A percentile compares a stretch with the other conserved stretches of the same genome.
phyloP scores from a whole-genome alignment of 148 eudicot species.

The Rhododendron ferrugineum region DNA sequence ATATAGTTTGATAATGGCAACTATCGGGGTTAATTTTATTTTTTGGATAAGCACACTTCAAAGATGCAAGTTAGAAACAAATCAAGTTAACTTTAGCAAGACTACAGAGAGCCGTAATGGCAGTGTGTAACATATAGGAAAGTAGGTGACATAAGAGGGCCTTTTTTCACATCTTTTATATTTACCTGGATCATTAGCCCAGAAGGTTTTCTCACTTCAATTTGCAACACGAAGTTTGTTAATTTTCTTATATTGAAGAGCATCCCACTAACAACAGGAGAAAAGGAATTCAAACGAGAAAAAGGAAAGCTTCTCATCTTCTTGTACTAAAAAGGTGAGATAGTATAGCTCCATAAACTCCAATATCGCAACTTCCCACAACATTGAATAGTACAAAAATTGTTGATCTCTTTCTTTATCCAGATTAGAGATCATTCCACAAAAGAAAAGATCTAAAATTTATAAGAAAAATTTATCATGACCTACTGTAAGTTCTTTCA shows the following conservation, averaged over 20 bases:
- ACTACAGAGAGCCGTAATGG: not conserved
- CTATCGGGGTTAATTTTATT: not conserved
- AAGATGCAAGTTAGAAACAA: not conserved
- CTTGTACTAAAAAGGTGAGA: not conserved
- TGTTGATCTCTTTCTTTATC: not conserved
- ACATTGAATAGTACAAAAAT: not conserved
- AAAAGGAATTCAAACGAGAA: not conserved
- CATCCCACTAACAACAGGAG: no score
- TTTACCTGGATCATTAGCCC: not conserved
- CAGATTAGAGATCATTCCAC: conserved; percentile 7
- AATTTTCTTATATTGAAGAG: not conserved
- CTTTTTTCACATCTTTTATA: not conserved
- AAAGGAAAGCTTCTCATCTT: not conserved
- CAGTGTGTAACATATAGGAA: not conserved
- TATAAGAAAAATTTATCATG: not conserved
- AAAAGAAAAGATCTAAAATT: not conserved
- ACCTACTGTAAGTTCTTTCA: not conserved
- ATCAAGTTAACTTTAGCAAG: not conserved
- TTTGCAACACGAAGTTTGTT: not conserved
- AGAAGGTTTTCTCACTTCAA: not conserved
- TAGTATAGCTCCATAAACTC: not conserved
- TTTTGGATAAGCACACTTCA: not conserved
- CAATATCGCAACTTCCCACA: not conserved
- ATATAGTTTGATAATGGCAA: not conserved
- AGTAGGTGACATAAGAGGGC: not conserved